Base-by-base conservation (phyloP, 345 rosid species). In the Citrus mangshanensis region DNA sequence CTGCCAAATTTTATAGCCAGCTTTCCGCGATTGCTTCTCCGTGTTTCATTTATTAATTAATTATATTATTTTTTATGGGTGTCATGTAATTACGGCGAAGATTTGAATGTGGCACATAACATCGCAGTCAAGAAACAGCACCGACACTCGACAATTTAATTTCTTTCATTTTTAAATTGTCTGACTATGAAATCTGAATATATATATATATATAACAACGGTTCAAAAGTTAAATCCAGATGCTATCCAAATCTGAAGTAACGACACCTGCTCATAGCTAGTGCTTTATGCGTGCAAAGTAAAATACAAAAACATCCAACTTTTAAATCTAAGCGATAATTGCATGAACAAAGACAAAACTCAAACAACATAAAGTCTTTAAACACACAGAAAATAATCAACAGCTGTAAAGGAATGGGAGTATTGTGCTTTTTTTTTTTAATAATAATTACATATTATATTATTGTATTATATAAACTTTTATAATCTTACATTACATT, bases 131-230 rank as follows among this genome's bases (percentile, higher is more conserved):
- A 56, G 77, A 8, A 81, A 68, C 77, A 22, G 51, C 85, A 79
- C 82, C 85, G 85, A 82, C 85, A 79, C 80, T 49, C 75, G 59
- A 25, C 61, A 3, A 30, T 72, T 70, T 58, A 55, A 38, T 72
- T 70, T 58, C 40, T 13, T 49, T 74, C 28, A 32, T 9, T 54
- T 32, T 27, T 62, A 10, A 59, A 13, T 61, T 12, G 27, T 24
- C 27, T 59, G 64, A 3, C 64, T 12, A 14, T 13, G 6, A 24
- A 4, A 24, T 24, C 28, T 60, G 4, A n/a, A 24, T 7, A 9
- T 59, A 3, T 59, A 3, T 40, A 9, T 40, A 9, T 40, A 9
- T 21, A 2, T 59, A 42, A 1, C 34, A 32, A 25, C 16, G 28
- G 18, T 9, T 62, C 35, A 62, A 28, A 61, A 25, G 16, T 2